A percentile compares a stretch with the other conserved stretches of the same genome.
These are phyloP conservation scores for Panellus pusillus DNA, from an alignment of 768 basidiomycete species.

Conservation along the genomic window DNA sequence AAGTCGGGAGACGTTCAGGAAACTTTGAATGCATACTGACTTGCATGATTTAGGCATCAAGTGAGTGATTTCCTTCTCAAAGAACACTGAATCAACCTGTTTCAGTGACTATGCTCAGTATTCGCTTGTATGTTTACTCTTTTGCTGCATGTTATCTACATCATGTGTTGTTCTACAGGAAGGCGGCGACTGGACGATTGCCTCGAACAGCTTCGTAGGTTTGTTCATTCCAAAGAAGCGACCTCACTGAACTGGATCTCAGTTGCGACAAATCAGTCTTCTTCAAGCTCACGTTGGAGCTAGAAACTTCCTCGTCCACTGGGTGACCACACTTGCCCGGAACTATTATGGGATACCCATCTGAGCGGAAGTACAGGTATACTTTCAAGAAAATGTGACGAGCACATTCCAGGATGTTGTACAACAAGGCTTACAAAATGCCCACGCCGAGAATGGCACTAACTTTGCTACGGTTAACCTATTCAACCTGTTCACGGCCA, in stretches of 20 bases:
- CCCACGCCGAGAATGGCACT: constrained; percentile 20
- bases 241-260: not conserved
- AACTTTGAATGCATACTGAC: not conserved
- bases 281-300: constrained; percentile 20
- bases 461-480: constrained; percentile 23
- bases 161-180: not conserved
- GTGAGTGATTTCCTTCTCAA: not conserved
- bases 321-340: constrained; percentile 3
- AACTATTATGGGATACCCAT: no score
- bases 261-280: constrained; percentile 19
- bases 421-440: constrained; percentile 13
- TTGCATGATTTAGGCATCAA: constrained; percentile 13
- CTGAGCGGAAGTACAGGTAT: constrained; percentile 4
- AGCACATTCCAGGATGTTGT: constrained; percentile 18
- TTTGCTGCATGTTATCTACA: not conserved
- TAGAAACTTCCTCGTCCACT: constrained; percentile 22
- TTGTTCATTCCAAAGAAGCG: not conserved
- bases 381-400: constrained; percentile 13
- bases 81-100: not conserved
- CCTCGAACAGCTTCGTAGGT: constrained; percentile 15
- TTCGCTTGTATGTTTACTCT: not conserved
- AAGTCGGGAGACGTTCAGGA: not conserved
- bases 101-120: constrained; percentile 17
- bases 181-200: constrained; percentile 20
- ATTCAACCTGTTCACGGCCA: constrained; percentile 13